Percentiles rank a stretch among this genome's conserved stretches.
Conservation (phyloP, 1,139 yeast genomes). For the Saccharomycopsis hybrid region DNA sequence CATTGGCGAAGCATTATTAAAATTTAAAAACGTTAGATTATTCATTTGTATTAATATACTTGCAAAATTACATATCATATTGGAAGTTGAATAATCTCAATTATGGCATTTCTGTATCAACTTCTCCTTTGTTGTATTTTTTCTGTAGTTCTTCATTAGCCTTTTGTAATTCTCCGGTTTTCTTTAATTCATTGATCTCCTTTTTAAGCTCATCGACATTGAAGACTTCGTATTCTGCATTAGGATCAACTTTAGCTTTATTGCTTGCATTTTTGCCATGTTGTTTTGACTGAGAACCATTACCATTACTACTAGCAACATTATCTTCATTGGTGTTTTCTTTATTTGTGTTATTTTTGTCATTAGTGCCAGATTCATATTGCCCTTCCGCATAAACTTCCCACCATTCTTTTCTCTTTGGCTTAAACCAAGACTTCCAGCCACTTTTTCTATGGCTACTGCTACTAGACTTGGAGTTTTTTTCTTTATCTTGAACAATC, state of each 20-base stretch:
- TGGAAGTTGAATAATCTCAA: too few relatives aligned
- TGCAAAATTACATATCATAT: too few relatives aligned
- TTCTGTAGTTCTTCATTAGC: conserved; percentile 15
- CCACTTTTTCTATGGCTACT: conserved; percentile 32
- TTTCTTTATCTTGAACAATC: conserved; percentile 35
- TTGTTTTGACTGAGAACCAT: too few relatives aligned
- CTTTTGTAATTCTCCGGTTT: conserved; percentile 19
- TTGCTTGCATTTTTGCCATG: too few relatives aligned
- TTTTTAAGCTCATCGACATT: conserved; percentile 17
- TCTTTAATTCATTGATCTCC: conserved; percentile 18
- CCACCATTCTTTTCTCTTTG: conserved; percentile 87
- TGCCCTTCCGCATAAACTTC: conserved; percentile 50
- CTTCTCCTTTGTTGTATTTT: not conserved
- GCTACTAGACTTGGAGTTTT: conserved; percentile 28
- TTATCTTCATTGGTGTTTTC: too few relatives aligned
- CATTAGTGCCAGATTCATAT: conserved; percentile 25
- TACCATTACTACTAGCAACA: conserved; percentile 7
- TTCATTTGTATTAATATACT: too few relatives aligned
- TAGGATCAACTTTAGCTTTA: conserved; percentile 21
- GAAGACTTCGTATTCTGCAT: conserved; percentile 18
- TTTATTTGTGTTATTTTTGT: conserved; percentile 23
- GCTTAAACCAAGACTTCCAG: conserved; percentile 66
- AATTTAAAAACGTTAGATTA: too few relatives aligned
- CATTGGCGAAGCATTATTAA: too few relatives aligned
- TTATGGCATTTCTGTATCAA: not conserved